Conservation (phyloP, 768 basidiomycete species). For the Lactarius pseudohatsudake region DNA sequence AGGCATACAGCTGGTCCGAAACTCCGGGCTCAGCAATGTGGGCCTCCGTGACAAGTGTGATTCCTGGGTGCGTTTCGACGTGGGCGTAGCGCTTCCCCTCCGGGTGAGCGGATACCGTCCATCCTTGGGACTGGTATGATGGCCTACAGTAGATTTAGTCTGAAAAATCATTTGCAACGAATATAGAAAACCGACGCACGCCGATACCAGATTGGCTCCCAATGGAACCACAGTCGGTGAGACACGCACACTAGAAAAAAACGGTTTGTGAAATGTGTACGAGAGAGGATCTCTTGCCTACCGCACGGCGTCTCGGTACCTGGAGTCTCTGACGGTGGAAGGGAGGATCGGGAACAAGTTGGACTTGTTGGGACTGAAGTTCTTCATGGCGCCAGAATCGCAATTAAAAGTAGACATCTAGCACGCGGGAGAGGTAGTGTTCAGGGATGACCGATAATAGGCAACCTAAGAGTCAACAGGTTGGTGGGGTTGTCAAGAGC, state of each 20-base stretch:
- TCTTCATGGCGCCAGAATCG: no score
- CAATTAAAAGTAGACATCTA: no score
- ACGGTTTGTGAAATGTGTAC: neutral
- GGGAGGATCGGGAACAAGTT: neutral
- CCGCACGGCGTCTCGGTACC: neutral
- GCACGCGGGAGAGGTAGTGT: no score
- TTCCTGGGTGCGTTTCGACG: neutral
- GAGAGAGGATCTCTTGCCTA: neutral
- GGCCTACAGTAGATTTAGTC: neutral
- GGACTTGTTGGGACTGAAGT: neutral
- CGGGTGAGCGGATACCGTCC: constrained; percentile 1
- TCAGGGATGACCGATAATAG: no score
- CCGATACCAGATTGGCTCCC: neutral
- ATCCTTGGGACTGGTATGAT: neutral
- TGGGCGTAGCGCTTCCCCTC: constrained; percentile 3
- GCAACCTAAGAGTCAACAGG: no score
- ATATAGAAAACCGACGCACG: neutral
- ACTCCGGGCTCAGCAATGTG: neutral
- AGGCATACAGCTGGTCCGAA: neutral
- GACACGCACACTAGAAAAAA: neutral
- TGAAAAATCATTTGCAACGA: neutral
- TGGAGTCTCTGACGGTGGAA: neutral
- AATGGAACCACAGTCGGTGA: neutral
- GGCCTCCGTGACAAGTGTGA: constrained; percentile 2
- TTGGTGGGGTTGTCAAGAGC: no score